Percentiles rank a stretch among this genome's conserved stretches.
Evolutionary conservation across 2,329 filamentous ascomycete species (phyloP).

Genomic region (Penicillium italicum): DNA sequence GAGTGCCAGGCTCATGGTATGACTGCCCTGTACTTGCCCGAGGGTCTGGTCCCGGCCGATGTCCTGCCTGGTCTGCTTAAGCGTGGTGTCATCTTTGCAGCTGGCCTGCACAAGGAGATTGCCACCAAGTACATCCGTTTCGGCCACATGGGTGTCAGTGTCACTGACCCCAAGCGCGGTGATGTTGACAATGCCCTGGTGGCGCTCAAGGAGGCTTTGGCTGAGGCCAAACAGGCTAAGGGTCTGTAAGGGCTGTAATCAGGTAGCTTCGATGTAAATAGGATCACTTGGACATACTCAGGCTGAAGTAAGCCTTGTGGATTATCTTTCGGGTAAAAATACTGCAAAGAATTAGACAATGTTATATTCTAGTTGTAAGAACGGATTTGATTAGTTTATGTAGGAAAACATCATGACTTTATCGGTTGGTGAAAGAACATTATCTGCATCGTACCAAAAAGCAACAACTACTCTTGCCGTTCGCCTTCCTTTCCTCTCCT

Average conservation of each 20-base stretch:
- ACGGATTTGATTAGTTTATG: too few relatives aligned
- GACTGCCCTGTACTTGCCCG: conserved; percentile 95
- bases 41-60: conserved; percentile 74
- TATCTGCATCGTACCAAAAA: background rate
- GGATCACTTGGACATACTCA: background rate
- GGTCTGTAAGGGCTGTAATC: conserved; percentile 30
- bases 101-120: conserved; percentile 93
- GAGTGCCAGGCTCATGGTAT: conserved; percentile 95
- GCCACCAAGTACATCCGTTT: conserved; percentile 90
- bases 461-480: too few relatives aligned
- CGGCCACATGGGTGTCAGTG: conserved; percentile 95
- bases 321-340: background rate
- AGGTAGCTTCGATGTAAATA: conserved; percentile 1
- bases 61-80: conserved; percentile 79
- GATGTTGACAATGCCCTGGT: conserved; percentile 83
- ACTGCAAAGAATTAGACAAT: conserved; percentile 3
- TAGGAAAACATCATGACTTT: background rate
- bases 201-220: conserved; percentile 69
- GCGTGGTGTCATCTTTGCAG: conserved; percentile 90
- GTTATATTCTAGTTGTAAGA: too few relatives aligned
- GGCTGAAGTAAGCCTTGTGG: background rate
- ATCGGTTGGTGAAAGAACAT: background rate
- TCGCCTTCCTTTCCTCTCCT: background rate
- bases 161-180: conserved; percentile 71
- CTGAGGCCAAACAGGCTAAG: conserved; percentile 66